These are phyloP conservation scores for Annulohypoxylon nitens DNA, from an alignment of 495 filamentous ascomycete genomes.

Conservation along the genomic window DNA sequence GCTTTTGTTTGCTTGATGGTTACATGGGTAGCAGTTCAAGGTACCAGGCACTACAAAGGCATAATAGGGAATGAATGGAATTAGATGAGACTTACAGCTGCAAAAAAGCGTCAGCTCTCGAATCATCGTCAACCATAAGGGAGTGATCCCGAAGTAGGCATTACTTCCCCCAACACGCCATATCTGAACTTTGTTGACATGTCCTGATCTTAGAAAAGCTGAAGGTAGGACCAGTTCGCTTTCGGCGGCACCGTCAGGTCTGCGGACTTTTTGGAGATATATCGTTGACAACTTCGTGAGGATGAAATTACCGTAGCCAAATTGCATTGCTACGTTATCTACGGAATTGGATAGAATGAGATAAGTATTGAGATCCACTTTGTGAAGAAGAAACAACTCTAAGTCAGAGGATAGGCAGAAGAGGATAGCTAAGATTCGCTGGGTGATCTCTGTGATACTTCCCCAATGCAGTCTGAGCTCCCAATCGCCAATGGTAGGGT, in stretches of 20 bases:
- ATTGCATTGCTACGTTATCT: neutral
- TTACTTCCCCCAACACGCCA: neutral
- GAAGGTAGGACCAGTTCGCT: neutral
- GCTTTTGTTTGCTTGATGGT: no score
- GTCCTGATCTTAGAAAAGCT: constrained; percentile 4
- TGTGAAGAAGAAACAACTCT: constrained; percentile 13
- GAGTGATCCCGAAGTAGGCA: neutral
- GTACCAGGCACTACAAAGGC: neutral
- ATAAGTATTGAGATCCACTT: neutral
- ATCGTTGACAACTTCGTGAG: constrained; percentile 13
- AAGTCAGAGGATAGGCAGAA: constrained; percentile 18
- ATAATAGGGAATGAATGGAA: neutral
- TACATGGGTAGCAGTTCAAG: no score
- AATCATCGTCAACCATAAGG: neutral
- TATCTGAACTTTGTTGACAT: constrained; percentile 23
- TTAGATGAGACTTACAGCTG: constrained; percentile 19
- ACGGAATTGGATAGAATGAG: neutral
- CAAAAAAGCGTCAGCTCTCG: constrained; percentile 29
- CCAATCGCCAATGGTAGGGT: neutral
- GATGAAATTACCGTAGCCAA: neutral
- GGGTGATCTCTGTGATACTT: neutral
- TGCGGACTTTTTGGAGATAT: constrained; percentile 5
- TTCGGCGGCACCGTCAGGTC: neutral
- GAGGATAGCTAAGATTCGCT: constrained; percentile 18
- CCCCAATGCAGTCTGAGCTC: neutral